These are phyloP conservation scores for Trypanosoma boissoni DNA, from an alignment of 208 protist species.

Conservation along the genomic window DNA sequence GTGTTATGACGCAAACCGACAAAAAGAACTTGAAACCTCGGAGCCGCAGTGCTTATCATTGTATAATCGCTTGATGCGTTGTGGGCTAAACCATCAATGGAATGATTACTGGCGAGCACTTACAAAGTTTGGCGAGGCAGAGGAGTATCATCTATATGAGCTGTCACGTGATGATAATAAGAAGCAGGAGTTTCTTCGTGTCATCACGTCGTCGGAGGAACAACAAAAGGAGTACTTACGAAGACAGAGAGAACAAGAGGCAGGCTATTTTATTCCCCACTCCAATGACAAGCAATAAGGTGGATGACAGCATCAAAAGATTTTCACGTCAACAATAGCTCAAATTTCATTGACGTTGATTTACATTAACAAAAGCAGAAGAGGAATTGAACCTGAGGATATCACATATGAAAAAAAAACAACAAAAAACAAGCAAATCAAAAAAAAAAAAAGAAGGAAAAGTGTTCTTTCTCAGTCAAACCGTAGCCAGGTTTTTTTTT, in stretches of 20 bases:
- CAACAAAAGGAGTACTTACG: slow-evolving; percentile 30
- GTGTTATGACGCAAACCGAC: slow-evolving; percentile 55
- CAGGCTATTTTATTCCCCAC: slow-evolving; percentile 21
- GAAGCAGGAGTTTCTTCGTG: slow-evolving; percentile 62
- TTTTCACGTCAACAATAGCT: too few species aligned
- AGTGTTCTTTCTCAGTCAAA: too few species aligned
- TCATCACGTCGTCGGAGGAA: slow-evolving; percentile 46
- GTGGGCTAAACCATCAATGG: slow-evolving; percentile 82
- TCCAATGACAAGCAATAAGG: slow-evolving; percentile 14
- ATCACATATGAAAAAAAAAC: too few species aligned
- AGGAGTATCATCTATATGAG: slow-evolving; percentile 77
- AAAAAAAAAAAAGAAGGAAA: too few species aligned
- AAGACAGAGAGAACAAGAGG: slow-evolving; percentile 17
- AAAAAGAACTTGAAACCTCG: slow-evolving; percentile 42
- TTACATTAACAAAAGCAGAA: too few species aligned
- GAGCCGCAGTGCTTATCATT: slow-evolving; percentile 52
- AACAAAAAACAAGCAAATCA: too few species aligned
- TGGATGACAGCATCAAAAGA: slow-evolving; percentile 11
- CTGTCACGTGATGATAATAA: slow-evolving; percentile 76
- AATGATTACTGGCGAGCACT: slow-evolving; percentile 81
- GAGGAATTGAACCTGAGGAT: too few species aligned
- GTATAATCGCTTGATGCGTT: slow-evolving; percentile 68
- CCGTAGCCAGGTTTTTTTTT: too few species aligned
- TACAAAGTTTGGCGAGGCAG: slow-evolving; percentile 64
- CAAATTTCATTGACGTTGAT: too few species aligned